Percentiles rank a stretch among this genome's conserved stretches.
Conservation (phyloP, 2,329 filamentous ascomycete species). For the Fusarium sp. region DNA sequence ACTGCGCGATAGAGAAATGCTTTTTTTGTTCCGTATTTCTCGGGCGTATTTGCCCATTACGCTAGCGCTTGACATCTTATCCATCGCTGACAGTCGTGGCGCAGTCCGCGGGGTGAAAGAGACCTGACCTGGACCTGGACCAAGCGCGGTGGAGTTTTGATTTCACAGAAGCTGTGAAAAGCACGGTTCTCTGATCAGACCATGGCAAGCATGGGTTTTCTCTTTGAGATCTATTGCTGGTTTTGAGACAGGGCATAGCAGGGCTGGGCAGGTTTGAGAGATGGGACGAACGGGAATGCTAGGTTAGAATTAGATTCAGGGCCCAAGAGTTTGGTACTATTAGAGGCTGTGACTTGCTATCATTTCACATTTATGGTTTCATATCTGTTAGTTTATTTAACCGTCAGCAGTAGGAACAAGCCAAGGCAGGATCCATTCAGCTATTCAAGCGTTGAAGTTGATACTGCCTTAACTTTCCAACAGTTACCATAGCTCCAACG, state of each 20-base stretch:
- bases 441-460: background rate
- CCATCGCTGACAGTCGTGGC: slow-evolving; percentile 39
- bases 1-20: background rate
- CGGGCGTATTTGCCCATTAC: slow-evolving; percentile 17
- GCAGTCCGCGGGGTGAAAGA: slow-evolving; percentile 27
- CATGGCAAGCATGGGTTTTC: slow-evolving; percentile 8
- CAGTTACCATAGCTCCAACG: background rate
- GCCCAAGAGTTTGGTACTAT: slow-evolving; percentile 14
- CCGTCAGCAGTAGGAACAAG: background rate
- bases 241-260: slow-evolving; percentile 7
- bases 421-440: background rate
- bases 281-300: slow-evolving; percentile 19
- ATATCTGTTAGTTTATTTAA: slow-evolving; percentile 7
- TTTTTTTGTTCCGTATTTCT: slow-evolving; percentile 18
- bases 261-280: slow-evolving; percentile 10
- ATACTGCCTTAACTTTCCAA: background rate
- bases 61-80: slow-evolving; percentile 16
- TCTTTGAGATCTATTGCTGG: slow-evolving; percentile 21
- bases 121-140: background rate
- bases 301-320: slow-evolving; percentile 1
- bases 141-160: slow-evolving; percentile 30
- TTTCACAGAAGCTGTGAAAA: slow-evolving; percentile 15
- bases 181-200: slow-evolving; percentile 7
- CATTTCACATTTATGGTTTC: slow-evolving; percentile 19
- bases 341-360: background rate